phyloP scores from a whole-genome alignment of 2,329 filamentous ascomycete genomes.

The Fusarium nelsonii region DNA sequence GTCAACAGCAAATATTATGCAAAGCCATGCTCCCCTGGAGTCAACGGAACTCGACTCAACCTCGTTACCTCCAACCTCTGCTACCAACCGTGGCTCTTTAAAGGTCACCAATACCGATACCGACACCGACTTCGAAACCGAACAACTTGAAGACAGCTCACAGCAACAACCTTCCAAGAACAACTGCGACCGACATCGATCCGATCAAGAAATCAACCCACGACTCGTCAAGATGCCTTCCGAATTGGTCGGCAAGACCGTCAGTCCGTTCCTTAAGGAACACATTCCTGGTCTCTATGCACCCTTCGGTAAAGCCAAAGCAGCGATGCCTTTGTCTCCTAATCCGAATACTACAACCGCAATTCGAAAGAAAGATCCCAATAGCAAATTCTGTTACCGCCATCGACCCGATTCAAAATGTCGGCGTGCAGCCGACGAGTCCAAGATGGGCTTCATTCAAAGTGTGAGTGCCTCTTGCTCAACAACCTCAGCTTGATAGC shows the following conservation, averaged over 20 bases:
- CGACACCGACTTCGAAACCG: constrained; percentile 4
- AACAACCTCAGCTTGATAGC: neutral
- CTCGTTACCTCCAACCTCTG: constrained; percentile 24
- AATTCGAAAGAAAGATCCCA: constrained; percentile 67
- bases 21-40: constrained; percentile 41
- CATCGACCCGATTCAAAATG: constrained; percentile 96
- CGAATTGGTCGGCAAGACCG: constrained; percentile 79
- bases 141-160: constrained; percentile 24
- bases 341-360: constrained; percentile 32
- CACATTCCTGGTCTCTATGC: constrained; percentile 93
- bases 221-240: constrained; percentile 69
- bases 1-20: constrained; percentile 25
- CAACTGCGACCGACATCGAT: constrained; percentile 65
- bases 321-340: constrained; percentile 31
- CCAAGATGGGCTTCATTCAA: constrained; percentile 95
- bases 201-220: constrained; percentile 62
- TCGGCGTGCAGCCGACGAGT: constrained; percentile 90
- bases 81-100: constrained; percentile 30
- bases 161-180: constrained; percentile 53
- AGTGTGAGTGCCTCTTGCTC: constrained; percentile 67
- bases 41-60: constrained; percentile 21
- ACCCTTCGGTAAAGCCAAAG: constrained; percentile 73
- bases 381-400: constrained; percentile 95
- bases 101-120: constrained; percentile 28
- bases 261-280: constrained; percentile 88